Conservation (phyloP, 495 filamentous ascomycete genomes). For the Friedmanniomyces simplex region DNA sequence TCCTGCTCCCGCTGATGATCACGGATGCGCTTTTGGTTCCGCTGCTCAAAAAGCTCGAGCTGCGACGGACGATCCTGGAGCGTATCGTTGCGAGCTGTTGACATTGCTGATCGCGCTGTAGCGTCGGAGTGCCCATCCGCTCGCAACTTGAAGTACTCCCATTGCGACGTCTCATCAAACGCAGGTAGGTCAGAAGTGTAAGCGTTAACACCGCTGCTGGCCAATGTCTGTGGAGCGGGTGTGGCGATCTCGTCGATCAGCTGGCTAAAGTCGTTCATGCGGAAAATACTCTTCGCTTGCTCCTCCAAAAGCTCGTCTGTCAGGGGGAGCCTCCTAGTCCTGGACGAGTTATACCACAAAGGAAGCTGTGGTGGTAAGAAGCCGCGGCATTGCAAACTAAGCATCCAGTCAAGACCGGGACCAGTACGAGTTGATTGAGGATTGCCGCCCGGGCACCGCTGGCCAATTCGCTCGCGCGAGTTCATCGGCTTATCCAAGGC, state of each 20-base stretch:
- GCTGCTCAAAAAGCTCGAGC: constrained; percentile 91
- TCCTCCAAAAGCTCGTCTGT: neutral
- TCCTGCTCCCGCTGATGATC: constrained; percentile 51
- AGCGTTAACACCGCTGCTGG: neutral
- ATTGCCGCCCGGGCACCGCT: neutral
- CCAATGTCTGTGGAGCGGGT: neutral
- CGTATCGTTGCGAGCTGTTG: constrained; percentile 53
- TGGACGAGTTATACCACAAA: neutral
- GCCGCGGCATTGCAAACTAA: constrained; percentile 17
- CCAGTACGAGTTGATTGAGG: constrained; percentile 4
- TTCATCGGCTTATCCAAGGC: constrained; percentile 39
- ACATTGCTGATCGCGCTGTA: neutral
- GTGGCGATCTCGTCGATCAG: constrained; percentile 8
- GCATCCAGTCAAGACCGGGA: constrained; percentile 18
- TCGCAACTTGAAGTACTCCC: neutral
- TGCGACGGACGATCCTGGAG: constrained; percentile 98
- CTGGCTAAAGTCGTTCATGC: neutral
- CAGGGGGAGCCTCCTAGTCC: neutral
- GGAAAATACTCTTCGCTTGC: neutral
- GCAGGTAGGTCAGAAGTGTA: neutral
- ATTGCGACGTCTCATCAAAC: neutral
- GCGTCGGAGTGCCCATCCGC: neutral
- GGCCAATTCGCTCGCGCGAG: neutral
- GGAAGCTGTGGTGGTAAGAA: constrained; percentile 18
- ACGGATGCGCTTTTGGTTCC: constrained; percentile 77